Percentiles rank a stretch among this genome's conserved stretches.
Conservation (phyloP, 495 filamentous ascomycete species). For the Hyaloscypha variabilis region DNA sequence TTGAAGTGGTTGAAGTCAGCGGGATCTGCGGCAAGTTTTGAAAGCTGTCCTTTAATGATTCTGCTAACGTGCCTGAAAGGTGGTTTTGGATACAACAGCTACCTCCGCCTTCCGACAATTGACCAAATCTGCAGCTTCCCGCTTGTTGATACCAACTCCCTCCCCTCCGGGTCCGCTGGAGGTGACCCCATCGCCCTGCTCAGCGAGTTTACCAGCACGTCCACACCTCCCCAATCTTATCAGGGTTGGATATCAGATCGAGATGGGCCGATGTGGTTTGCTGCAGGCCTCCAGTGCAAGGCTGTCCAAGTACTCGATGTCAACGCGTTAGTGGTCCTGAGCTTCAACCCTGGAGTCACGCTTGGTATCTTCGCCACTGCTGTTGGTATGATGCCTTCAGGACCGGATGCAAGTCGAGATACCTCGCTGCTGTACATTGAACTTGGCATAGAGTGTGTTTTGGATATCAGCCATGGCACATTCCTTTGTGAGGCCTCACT, state of each 20-base stretch:
- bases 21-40: too few species aligned
- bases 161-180: conserved; percentile 11
- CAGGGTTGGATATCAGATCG: conserved; percentile 7
- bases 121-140: conserved; percentile 42
- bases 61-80: conserved; percentile 40
- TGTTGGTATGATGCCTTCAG: conserved; percentile 38
- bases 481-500: conserved; percentile 46
- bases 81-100: conserved; percentile 51
- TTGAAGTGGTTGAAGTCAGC: too few species aligned
- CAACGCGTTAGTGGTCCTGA: conserved; percentile 41
- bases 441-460: conserved; percentile 38
- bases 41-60: conserved; percentile 39
- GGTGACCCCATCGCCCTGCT: conserved; percentile 27
- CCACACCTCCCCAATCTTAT: not conserved
- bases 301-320: conserved; percentile 37
- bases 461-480: conserved; percentile 41
- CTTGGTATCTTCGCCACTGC: conserved; percentile 45
- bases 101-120: conserved; percentile 35
- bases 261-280: conserved; percentile 16
- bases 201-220: conserved; percentile 5
- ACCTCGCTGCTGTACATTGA: conserved; percentile 43
- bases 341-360: conserved; percentile 33
- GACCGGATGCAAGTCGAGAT: not conserved
- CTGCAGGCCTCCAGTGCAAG: conserved; percentile 11
- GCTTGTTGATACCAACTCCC: conserved; percentile 40